Base-by-base conservation (phyloP, 202 grass and related monocot genomes). In the Saccharum hybrid region DNA sequence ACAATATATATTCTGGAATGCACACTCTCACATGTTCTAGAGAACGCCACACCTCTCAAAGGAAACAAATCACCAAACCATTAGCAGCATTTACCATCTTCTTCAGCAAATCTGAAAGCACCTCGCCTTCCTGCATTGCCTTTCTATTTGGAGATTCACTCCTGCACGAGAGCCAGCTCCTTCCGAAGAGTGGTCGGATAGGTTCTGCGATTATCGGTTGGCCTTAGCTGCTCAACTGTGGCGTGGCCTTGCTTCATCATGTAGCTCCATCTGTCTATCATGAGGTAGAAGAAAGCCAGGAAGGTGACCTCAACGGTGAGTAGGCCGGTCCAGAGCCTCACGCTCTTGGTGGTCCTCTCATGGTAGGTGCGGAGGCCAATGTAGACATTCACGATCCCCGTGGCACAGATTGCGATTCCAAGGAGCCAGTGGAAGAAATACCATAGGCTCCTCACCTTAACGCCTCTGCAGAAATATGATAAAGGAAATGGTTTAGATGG, bases 281-380 rank as follows among this genome's bases (percentile, higher is more conserved):
- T 80, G 31, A 96, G 86, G 84, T 96, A 96, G 63, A 94, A 30
- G 62, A 99, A 89, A 71, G 80, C 88, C 51, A 96, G 72, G 14
- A 96, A 67, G 76, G 75, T 88, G 80, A 99, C 34, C 90, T 99
- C 89, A 61, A 92, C 74, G 18, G 96, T 96, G 77, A 99, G 89
- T 38, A 96, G 91, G 66, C 81, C 78, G 4, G 82, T 90, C 96
- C 89, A 99, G 39, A 91, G 49, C 70, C 22, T 86, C 75, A 99
- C 91, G 80, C 82, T 94, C 81, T 75, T 92, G 30, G 79, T 61
- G 52, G 90, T 92, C 85, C 61, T 94, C 84, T 91, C 80, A 63
- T 99, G 91, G 88, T 94, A 99, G 4, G 88, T 92, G 69, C 75
- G 87, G 34, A 99, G 84, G n/a, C 96, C 96, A 66, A 90, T 80